Evolutionary conservation across 345 rosid species (phyloP).

Genomic region (Excoecaria cochinchinensis): DNA sequence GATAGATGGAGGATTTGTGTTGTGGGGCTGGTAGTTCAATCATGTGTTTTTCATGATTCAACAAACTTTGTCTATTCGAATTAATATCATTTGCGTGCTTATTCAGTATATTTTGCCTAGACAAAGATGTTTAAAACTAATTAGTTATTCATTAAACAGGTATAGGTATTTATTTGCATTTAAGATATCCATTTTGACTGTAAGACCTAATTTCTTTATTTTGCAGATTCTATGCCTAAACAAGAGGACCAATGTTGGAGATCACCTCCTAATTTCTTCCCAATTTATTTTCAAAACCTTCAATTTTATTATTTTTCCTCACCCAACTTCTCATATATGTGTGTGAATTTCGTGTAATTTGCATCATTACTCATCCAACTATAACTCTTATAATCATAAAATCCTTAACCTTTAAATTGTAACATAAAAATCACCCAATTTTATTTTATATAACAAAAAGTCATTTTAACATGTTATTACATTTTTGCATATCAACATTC

Average conservation of each 20-base stretch:
- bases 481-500: too few relatives aligned
- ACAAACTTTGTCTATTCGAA: conserved; percentile 29
- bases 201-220: not conserved
- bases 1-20: not conserved
- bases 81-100: conserved; percentile 26
- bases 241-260: conserved; percentile 15
- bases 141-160: too few relatives aligned
- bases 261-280: not conserved
- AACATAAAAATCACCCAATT: too few relatives aligned
- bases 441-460: too few relatives aligned
- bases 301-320: not conserved
- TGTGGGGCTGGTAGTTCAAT: conserved; percentile 35
- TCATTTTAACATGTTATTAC: too few relatives aligned
- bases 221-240: not conserved
- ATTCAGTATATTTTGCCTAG: not conserved
- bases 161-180: not conserved
- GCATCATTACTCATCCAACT: too few relatives aligned
- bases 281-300: not conserved
- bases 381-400: too few relatives aligned
- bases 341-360: too few relatives aligned
- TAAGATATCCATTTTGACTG: not conserved
- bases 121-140: not conserved
- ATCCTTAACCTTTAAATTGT: too few relatives aligned
- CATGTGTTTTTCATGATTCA: conserved; percentile 47
- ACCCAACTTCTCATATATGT: too few relatives aligned